phyloP scores from a whole-genome alignment of 2,329 filamentous ascomycete species.

The Paracoccidioides lutzii region DNA sequence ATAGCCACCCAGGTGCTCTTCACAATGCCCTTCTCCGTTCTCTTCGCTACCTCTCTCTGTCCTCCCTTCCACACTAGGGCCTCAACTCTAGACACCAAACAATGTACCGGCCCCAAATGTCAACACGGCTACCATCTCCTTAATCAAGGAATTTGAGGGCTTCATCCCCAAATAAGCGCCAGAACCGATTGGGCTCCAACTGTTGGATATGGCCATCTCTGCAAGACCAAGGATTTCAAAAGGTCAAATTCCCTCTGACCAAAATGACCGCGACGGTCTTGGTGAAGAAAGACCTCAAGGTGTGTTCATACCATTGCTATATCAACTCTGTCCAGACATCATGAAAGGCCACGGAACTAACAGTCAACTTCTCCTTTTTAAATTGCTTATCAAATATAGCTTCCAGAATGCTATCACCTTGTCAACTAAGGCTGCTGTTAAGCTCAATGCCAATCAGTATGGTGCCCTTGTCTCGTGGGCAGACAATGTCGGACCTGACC shows the following conservation, averaged over 20 bases:
- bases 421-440: slow-evolving; percentile 23
- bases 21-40: slow-evolving; percentile 29
- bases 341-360: no score
- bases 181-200: slow-evolving; percentile 37
- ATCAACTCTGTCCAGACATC: not conserved
- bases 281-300: slow-evolving; percentile 30
- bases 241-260: slow-evolving; percentile 37
- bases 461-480: slow-evolving; percentile 41
- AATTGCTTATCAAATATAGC: not conserved
- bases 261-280: slow-evolving; percentile 29
- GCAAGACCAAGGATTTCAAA: slow-evolving; percentile 30
- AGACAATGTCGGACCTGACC: slow-evolving; percentile 39
- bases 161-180: slow-evolving; percentile 20
- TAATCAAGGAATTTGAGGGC: slow-evolving; percentile 29
- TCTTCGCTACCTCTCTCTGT: slow-evolving; percentile 30
- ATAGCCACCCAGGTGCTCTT: not conserved
- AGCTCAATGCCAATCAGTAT: slow-evolving; percentile 40
- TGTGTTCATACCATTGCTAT: slow-evolving; percentile 7
- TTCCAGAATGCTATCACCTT: slow-evolving; percentile 31
- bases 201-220: slow-evolving; percentile 41
- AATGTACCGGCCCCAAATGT: slow-evolving; percentile 15
- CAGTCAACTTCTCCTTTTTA: no score
- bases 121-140: slow-evolving; percentile 23
- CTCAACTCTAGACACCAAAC: slow-evolving; percentile 2
- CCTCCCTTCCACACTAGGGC: slow-evolving; percentile 3